These are phyloP conservation scores for Aureobasidium melanogenum DNA, from an alignment of 2,329 filamentous ascomycete genomes.

Conservation along the genomic window DNA sequence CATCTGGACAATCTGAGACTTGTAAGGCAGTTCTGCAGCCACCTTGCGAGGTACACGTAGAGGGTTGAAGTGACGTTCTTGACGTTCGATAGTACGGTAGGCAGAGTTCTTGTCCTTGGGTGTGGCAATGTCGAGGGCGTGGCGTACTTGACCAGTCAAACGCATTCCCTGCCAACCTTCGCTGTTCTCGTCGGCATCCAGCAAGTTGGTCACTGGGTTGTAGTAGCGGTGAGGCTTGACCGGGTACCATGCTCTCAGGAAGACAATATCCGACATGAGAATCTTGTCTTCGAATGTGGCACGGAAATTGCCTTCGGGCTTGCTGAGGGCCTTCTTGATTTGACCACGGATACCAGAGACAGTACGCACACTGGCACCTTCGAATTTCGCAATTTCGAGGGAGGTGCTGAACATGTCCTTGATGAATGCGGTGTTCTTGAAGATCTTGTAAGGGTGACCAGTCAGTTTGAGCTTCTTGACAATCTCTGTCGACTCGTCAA, in stretches of 20 bases:
- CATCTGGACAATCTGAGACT: conserved; percentile 77
- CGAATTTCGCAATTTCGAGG: conserved; percentile 95
- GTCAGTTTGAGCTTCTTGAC: conserved; percentile 99
- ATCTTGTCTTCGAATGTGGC: conserved; percentile 99
- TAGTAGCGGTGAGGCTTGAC: conserved; percentile 94
- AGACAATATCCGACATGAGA: conserved; percentile 91
- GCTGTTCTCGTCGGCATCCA: conserved; percentile 44
- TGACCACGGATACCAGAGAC: conserved; percentile 93
- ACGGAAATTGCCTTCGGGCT: conserved; percentile 91
- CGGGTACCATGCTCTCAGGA: conserved; percentile 93
- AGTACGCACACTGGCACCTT: conserved; percentile 90
- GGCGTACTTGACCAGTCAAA: conserved; percentile 82
- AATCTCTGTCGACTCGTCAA: conserved; percentile 93
- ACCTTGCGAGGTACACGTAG: conserved; percentile 69
- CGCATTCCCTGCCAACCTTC: conserved; percentile 80
- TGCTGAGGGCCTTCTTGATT: conserved; percentile 89
- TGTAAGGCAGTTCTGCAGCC: conserved; percentile 80
- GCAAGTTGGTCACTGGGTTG: conserved; percentile 87
- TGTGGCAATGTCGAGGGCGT: conserved; percentile 63
- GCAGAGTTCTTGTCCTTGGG: conserved; percentile 76
- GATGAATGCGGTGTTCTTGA: conserved; percentile 98
- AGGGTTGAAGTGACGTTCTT: conserved; percentile 45
- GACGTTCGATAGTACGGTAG: conserved; percentile 58
- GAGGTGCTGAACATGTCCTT: conserved; percentile 95
- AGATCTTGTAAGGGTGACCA: conserved; percentile 90